Base-by-base conservation (phyloP, 2,329 filamentous ascomycete species). In the Penicillium sp. region DNA sequence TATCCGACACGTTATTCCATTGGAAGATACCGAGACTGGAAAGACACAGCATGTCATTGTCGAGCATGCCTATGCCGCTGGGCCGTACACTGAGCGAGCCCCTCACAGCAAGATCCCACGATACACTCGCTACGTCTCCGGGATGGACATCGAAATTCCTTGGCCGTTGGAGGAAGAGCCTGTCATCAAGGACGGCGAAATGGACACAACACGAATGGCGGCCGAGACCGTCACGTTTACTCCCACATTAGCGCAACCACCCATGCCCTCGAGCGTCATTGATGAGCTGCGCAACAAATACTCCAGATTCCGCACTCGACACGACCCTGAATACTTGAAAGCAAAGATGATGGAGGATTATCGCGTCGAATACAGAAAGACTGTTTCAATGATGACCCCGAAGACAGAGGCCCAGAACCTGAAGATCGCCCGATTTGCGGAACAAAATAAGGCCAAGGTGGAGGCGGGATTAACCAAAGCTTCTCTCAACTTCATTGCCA, bases 261-360 rank as follows among this genome's bases (percentile, higher is more conserved):
- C 92, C 12, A 89, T 95, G 79, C 90, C 92, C 4, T 72, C 77
- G 27, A 74, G 72, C n/a, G 80, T 96, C 31, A 79, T 95, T 57
- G 84, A 95, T 68, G 92, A 97, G 76, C 77, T 97, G 65, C 80
- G 90, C 65, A 86, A 87, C 75, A 86, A 84, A 67, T 95, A 85
- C 78, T 88, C 85, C 60, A 82, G 80, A 62, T 93, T 91, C 81
- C 80, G 90, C 64, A 89, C 84, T 45, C 79, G 88, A 40, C 89
- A 95, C 73, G 87, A 90, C 55, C 74, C 80, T 38, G 86, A 86
- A 68, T 95, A 86, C 66, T 70, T 91, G 44, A 76, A 76, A 57
- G 73, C 76, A 71, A 86, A 84, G 76, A 76, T 82, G 68, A 72
- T 76, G 51, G 79, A 85, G 66, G 84, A 81, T 52, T 69, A 70